These are phyloP conservation scores for Saccharomyces cerevisiae DNA, from an alignment of 805 yeast genomes.

Conservation along the genomic window DNA sequence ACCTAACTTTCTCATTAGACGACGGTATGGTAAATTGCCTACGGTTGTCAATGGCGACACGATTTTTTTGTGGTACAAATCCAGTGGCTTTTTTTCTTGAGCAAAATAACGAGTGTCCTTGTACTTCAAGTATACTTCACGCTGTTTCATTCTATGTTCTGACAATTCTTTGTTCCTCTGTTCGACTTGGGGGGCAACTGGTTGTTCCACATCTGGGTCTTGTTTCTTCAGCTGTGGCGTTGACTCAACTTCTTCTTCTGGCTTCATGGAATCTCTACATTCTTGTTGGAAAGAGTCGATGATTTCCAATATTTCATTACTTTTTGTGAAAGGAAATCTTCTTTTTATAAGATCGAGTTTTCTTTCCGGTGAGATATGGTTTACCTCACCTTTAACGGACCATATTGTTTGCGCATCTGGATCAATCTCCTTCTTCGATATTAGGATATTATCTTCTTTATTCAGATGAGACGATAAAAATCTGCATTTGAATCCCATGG, in stretches of 20 bases:
- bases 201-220: constrained; percentile 1
- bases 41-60: constrained; percentile 96
- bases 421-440: constrained; percentile 37
- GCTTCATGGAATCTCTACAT: constrained; percentile 25
- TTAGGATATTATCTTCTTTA: constrained; percentile 32
- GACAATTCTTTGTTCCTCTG: constrained; percentile 26
- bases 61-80: constrained; percentile 68
- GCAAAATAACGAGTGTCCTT: constrained; percentile 70
- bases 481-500: constrained; percentile 85
- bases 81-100: constrained; percentile 70
- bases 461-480: constrained; percentile 72
- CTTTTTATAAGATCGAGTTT: constrained; percentile 38
- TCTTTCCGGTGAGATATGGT: constrained; percentile 43
- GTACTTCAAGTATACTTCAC: constrained; percentile 35
- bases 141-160: constrained; percentile 27
- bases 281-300: constrained; percentile 50
- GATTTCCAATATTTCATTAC: constrained; percentile 53
- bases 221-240: constrained; percentile 24
- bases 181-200: constrained; percentile 11
- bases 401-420: constrained; percentile 9
- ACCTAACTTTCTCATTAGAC: constrained; percentile 83
- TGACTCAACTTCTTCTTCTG: constrained; percentile 31
- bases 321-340: constrained; percentile 47
- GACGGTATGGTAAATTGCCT: constrained; percentile 90
- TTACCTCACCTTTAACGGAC: constrained; percentile 48